Evolutionary conservation across 768 basidiomycete genomes (phyloP).

Genomic region (Mycena indigotica): DNA sequence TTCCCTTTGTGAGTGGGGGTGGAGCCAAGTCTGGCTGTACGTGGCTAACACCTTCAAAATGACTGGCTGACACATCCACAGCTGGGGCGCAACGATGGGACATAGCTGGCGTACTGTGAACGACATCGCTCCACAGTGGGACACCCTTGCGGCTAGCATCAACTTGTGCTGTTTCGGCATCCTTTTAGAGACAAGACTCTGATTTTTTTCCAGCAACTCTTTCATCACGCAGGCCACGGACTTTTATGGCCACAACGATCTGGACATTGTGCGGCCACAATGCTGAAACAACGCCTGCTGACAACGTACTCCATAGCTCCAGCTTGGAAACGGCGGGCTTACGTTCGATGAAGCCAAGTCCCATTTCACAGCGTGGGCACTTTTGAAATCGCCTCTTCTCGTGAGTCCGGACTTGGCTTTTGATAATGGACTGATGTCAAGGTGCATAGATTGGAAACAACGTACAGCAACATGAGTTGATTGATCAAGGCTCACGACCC

Average conservation of each 20-base stretch:
- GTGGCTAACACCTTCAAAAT: no score
- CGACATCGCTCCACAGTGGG: slow-evolving; percentile 56
- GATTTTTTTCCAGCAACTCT: slow-evolving; percentile 57
- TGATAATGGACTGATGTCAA: no score
- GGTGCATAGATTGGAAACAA: slow-evolving; percentile 48
- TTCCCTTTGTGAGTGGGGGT: slow-evolving; percentile 68
- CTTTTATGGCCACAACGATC: slow-evolving; percentile 67
- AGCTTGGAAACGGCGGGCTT: slow-evolving; percentile 67
- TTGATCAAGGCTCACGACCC: background rate
- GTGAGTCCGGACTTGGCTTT: no score
- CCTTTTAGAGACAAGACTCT: no score
- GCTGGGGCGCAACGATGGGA: slow-evolving; percentile 59
- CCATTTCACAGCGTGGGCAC: slow-evolving; percentile 73
- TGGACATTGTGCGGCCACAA: slow-evolving; percentile 58
- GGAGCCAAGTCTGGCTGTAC: slow-evolving; percentile 59
- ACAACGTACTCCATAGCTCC: slow-evolving; percentile 42
- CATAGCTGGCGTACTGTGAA: slow-evolving; percentile 68
- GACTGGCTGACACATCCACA: no score
- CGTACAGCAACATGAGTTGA: slow-evolving; percentile 35
- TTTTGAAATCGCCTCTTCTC: slow-evolving; percentile 67
- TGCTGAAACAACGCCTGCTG: background rate
- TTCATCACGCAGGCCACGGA: slow-evolving; percentile 66
- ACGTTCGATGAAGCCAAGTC: slow-evolving; percentile 66
- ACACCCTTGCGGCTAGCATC: slow-evolving; percentile 57
- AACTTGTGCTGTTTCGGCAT: slow-evolving; percentile 59